phyloP scores from a whole-genome alignment of 2,329 filamentous ascomycete species.

The Scytalidium lignicola region DNA sequence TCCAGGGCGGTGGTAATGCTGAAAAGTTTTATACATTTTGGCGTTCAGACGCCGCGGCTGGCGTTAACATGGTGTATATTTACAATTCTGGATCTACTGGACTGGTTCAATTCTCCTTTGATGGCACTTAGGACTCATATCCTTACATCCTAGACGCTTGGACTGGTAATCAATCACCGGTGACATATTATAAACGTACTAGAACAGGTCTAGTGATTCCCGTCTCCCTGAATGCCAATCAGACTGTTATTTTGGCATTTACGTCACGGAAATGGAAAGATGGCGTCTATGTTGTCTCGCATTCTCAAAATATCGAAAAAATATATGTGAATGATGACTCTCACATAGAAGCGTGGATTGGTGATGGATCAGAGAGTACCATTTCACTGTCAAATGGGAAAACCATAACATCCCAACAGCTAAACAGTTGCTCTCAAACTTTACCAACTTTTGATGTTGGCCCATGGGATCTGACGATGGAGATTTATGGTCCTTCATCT shows the following conservation, averaged over 20 bases:
- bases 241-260: constrained; percentile 1
- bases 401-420: not conserved
- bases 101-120: not conserved
- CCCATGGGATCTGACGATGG: not conserved
- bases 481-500: not conserved
- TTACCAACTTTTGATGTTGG: not conserved
- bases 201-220: not conserved
- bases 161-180: constrained; percentile 1
- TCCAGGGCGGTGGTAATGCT: not conserved
- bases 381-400: not conserved
- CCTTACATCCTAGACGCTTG: constrained; percentile 4
- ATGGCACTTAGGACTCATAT: not conserved
- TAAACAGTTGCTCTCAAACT: no score
- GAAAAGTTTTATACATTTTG: not conserved
- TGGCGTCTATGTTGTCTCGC: no score
- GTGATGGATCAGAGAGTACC: not conserved
- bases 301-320: not conserved
- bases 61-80: not conserved
- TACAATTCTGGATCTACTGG: not conserved
- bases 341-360: not conserved
- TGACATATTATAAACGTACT: not conserved
- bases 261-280: not conserved
- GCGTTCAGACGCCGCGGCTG: not conserved
- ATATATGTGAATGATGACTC: not conserved
- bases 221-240: not conserved